Conservation (phyloP, 73 alveolate genomes). For the Paramecium primaurelia region DNA sequence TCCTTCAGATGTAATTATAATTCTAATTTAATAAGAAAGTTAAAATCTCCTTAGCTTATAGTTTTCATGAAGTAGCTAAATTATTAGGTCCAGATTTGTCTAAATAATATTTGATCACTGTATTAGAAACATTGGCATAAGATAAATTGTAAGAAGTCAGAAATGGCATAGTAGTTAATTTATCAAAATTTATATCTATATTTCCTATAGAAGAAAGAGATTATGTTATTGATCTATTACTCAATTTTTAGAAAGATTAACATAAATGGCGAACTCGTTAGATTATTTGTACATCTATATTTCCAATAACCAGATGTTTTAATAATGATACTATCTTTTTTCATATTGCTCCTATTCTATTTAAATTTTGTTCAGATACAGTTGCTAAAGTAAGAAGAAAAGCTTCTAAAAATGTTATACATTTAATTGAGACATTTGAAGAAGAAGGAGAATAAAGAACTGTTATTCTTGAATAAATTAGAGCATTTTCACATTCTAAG, state of each 20-base stretch:
- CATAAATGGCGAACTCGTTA: slow-evolving; percentile 57
- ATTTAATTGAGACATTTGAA: neutral
- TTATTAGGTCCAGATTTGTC: slow-evolving; percentile 67
- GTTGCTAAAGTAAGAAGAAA: slow-evolving; percentile 54
- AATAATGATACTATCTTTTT: slow-evolving; percentile 24
- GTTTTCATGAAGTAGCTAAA: slow-evolving; percentile 74
- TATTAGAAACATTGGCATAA: slow-evolving; percentile 46
- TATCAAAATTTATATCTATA: slow-evolving; percentile 42
- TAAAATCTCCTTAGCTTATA: slow-evolving; percentile 62
- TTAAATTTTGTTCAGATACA: slow-evolving; percentile 55
- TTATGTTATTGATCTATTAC: slow-evolving; percentile 39
- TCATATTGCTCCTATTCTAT: slow-evolving; percentile 53
- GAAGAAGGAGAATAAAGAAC: slow-evolving; percentile 37
- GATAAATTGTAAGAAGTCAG: slow-evolving; percentile 62
- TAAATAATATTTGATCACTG: slow-evolving; percentile 42
- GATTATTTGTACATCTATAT: slow-evolving; percentile 29
- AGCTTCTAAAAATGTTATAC: slow-evolving; percentile 59
- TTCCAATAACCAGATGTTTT: slow-evolving; percentile 36
- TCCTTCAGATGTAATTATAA: slow-evolving; percentile 17
- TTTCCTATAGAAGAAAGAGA: slow-evolving; percentile 56
- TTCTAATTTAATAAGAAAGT: slow-evolving; percentile 17
- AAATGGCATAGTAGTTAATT: slow-evolving; percentile 38
- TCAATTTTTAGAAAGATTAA: slow-evolving; percentile 24
- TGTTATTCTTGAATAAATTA: slow-evolving; percentile 33
- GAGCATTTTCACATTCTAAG: slow-evolving; percentile 52